Conservation (phyloP, 2,329 filamentous ascomycete genomes). For the Paecilomyces dactylethromorphus region DNA sequence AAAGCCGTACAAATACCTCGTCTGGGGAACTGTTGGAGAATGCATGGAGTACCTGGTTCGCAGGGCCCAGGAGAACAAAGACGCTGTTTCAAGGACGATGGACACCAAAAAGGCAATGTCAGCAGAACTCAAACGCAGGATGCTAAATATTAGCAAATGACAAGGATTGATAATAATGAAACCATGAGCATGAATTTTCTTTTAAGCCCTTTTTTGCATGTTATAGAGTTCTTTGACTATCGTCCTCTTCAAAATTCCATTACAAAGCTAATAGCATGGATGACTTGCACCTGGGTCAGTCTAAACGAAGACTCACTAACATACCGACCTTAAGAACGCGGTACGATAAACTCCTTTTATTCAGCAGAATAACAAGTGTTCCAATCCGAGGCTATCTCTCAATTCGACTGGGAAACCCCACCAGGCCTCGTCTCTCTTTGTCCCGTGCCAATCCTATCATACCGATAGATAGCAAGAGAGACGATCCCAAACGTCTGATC, state of each 20-base stretch:
- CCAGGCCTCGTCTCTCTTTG: background rate
- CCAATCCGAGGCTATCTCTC: background rate
- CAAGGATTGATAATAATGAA: background rate
- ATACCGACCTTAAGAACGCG: background rate
- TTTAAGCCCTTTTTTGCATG: background rate
- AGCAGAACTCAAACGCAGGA: slow-evolving; percentile 39
- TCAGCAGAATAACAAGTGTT: background rate
- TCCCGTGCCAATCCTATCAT: background rate
- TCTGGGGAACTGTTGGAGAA: slow-evolving; percentile 56
- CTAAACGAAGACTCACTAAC: background rate
- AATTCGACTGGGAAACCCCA: background rate
- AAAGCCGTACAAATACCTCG: slow-evolving; percentile 48
- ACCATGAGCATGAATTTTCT: background rate
- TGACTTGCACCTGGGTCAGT: background rate
- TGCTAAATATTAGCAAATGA: background rate
- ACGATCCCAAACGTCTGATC: background rate
- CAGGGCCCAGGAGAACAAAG: slow-evolving; percentile 51
- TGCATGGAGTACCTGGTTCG: slow-evolving; percentile 69
- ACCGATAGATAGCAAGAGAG: background rate
- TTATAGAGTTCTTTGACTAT: background rate
- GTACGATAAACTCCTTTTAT: background rate
- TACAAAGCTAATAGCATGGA: background rate
- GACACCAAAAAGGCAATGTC: slow-evolving; percentile 48
- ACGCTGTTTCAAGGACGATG: slow-evolving; percentile 46
- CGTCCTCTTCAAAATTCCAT: background rate